Percentiles rank a stretch among this genome's conserved stretches.
Conservation (phyloP, 306 rosid genomes). For the Cucurbita maxima region DNA sequence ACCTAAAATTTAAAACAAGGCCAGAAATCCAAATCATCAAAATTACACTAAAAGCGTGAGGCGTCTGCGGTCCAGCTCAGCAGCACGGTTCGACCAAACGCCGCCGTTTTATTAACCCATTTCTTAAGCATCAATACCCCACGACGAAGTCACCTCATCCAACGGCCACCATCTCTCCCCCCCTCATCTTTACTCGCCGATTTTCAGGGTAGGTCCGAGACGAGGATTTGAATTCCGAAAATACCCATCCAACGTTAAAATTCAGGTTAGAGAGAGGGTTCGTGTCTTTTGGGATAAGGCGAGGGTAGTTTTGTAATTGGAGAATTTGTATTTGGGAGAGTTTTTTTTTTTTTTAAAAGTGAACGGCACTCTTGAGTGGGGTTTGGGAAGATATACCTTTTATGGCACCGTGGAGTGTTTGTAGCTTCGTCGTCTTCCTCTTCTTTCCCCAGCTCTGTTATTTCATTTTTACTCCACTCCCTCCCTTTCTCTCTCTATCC, state of each 20-base stretch:
- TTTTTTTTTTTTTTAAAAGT: constrained; percentile 3
- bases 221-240: constrained; percentile 8
- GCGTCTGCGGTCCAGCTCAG: constrained; percentile 30
- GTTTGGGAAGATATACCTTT: constrained; percentile 7
- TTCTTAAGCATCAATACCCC: not conserved
- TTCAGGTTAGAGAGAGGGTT: not conserved
- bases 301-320: constrained; percentile 33
- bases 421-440: constrained; percentile 15
- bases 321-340: not conserved
- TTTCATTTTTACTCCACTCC: not conserved
- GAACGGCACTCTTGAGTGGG: constrained; percentile 11
- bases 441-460: not conserved
- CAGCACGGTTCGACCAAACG: not conserved
- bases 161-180: constrained; percentile 9
- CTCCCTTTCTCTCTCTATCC: constrained; percentile 9
- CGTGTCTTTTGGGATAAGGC: not conserved
- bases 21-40: not conserved
- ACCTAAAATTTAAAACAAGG: not conserved
- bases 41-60: not conserved
- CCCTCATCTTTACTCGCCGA: not conserved
- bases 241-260: constrained; percentile 29
- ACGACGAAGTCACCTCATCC: constrained; percentile 13
- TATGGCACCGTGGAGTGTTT: not conserved
- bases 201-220: not conserved
- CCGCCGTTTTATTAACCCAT: not conserved